Conservation (phyloP, 345 rosid species). For the Murraya paniculata region DNA sequence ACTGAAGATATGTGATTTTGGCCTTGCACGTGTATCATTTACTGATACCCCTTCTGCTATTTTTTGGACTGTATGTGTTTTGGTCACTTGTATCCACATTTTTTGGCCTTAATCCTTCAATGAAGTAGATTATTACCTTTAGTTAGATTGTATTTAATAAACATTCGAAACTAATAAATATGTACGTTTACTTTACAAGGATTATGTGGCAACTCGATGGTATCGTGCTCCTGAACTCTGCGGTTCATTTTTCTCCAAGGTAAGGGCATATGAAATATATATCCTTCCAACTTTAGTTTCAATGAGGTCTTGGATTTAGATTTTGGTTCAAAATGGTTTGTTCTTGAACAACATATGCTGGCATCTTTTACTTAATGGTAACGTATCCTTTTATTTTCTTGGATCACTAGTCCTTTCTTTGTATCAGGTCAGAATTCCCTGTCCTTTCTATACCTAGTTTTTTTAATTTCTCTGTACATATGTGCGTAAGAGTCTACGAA, state of each 20-base stretch:
- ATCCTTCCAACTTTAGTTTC: not conserved
- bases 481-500: not conserved
- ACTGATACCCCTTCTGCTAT: constrained; percentile 90
- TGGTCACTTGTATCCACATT: not conserved
- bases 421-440: not conserved
- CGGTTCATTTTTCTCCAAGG: constrained; percentile 92
- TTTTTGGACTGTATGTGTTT: constrained; percentile 94
- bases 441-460: not conserved
- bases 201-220: constrained; percentile 99
- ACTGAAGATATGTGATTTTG: constrained; percentile 95
- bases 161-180: constrained; percentile 21
- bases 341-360: not conserved
- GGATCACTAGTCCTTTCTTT: not conserved
- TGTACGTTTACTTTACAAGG: constrained; percentile 51
- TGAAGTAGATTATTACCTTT: not conserved
- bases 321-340: not conserved
- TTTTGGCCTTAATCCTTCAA: not conserved
- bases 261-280: constrained; percentile 24
- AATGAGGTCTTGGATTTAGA: not conserved
- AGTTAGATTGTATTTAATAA: not conserved
- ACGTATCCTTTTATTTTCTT: not conserved
- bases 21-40: constrained; percentile 96
- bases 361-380: not conserved
- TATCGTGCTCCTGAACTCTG: constrained; percentile 99
- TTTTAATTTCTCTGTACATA: not conserved